Evolutionary conservation across 2,329 filamentous ascomycete species (phyloP), one percentile per base, ranked within the genome.

Genomic region (Fusarium sambucinum): DNA sequence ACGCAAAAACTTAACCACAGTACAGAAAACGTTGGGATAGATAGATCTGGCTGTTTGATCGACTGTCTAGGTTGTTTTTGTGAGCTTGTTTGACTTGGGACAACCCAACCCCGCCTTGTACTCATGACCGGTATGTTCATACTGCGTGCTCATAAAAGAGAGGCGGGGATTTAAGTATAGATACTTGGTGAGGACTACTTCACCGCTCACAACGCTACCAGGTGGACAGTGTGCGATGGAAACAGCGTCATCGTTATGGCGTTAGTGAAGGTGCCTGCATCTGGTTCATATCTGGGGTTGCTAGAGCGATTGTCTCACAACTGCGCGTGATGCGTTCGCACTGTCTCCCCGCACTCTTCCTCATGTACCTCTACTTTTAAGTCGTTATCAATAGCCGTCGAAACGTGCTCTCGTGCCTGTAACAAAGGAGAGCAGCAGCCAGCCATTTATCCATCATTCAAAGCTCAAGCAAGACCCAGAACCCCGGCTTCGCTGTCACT

Each of bases 121-220:
- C 72, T 71, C 72, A 74, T 74, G 72, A 74, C 69, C 68, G 44
- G 60, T 50, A 48, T 61, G 59, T 68, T 72, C 47, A 55, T 66
- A 62, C 64, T 68, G 52, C 48, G 37, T 58, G 55, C 68, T 68
- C 61, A 54, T n/a, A 53, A 56, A 44, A 55, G 41, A 60, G 50
- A 54, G 53, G 72, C 59, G 63, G 61, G 68, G 70, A 32, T 17
- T 7, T 0, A 52, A 29, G 72, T 74, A 72, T 21, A n/a, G 23
- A 33, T 72, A 74, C 72, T 54, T 53, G 11, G 0, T 10, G 6
- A 27, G 10, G 19, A 47, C 40, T 66, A 47, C 47, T 56, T 71
- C 63, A 70, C 53, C 59, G 55, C 61, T 55, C 59, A 50, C 47
- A 30, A 45, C 48, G 25, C 46, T 25, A 46, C 23, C 7, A n/a